Conservation (phyloP, 2,329 filamentous ascomycete species). For the Aspergillus niger region DNA sequence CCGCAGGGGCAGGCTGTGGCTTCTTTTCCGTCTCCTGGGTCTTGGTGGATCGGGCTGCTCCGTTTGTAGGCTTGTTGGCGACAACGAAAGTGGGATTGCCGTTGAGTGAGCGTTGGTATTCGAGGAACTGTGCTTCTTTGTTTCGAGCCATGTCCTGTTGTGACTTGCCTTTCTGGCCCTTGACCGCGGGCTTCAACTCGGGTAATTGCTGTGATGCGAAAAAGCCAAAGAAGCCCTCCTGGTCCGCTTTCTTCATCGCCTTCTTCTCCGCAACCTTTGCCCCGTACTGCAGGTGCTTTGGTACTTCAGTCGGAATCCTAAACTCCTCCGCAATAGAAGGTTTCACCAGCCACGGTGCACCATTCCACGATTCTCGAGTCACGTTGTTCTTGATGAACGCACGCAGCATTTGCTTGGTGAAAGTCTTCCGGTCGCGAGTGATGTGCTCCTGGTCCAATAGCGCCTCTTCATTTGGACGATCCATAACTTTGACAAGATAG, state of each 20-base stretch:
- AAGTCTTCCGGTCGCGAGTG: constrained; percentile 82
- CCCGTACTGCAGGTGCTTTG: constrained; percentile 78
- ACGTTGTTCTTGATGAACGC: constrained; percentile 95
- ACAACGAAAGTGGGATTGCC: constrained; percentile 47
- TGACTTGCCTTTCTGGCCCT: constrained; percentile 65
- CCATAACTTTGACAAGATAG: constrained; percentile 77
- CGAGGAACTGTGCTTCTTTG: constrained; percentile 50
- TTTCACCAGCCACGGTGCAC: constrained; percentile 96
- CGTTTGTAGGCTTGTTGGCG: constrained; percentile 28
- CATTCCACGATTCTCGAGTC: constrained; percentile 87
- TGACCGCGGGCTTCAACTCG: constrained; percentile 72
- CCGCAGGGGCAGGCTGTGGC: constrained; percentile 34
- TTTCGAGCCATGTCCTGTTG: constrained; percentile 50
- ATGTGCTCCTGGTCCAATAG: constrained; percentile 81
- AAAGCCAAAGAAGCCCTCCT: constrained; percentile 55
- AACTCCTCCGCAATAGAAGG: constrained; percentile 79
- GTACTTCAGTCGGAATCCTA: constrained; percentile 83
- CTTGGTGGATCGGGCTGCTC: constrained; percentile 35
- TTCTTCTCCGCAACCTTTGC: constrained; percentile 77
- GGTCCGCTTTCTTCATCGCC: constrained; percentile 62
- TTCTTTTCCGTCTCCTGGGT: constrained; percentile 38
- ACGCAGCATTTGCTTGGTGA: constrained; percentile 90
- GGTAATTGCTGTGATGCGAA: constrained; percentile 61
- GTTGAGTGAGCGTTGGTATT: constrained; percentile 51
- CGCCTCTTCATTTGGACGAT: constrained; percentile 69